Base-by-base conservation (phyloP, 2,329 filamentous ascomycete species). In the Monosporascus sp. region DNA sequence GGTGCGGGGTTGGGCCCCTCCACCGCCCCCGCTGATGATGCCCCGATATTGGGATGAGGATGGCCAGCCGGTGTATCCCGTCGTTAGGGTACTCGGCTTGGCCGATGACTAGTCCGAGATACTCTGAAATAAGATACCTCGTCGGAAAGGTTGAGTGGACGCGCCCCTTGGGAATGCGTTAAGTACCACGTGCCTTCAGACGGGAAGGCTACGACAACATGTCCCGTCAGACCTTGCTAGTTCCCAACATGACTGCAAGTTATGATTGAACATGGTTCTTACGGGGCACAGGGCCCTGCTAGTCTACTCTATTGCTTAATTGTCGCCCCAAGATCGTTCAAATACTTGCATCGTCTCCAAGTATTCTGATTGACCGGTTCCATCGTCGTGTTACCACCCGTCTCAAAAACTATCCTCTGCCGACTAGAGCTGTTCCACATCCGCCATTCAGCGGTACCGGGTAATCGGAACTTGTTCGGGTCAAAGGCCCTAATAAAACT, bases 401-500 rank as follows among this genome's bases (percentile, higher is more conserved):
- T 79, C 18, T 70, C 60, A 39, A 79, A 72, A 35, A 74, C 67
- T 35, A 81, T 62, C 18, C 76, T 67, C 17, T 70, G 60, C 53
- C 68, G 62, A 36, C 55, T 51, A 27, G 49, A 52, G 14, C 53
- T 47, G 24, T 52, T 53, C 61, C 62, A 69, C 24, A 31, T 51
- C 41, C 62, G 57, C 66, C 66, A 68, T 1, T 15, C 31, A 8
- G 65, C 62, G 7, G 65, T 55, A 6, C 51, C 60, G 8, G 58
- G 51, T 7, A 60, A 43, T 4, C 59, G 57, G 49, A 64, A 55
- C 49, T 39, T 54, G 17, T 91, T 92, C 0, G 88, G 88, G 65
- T 92, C 75, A 38, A 83, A 76, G 0, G 74, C 75, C 25, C 80
- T 72, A 55, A 92, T 83, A 64, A 92, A 92, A 58, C 83, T 88